These are phyloP conservation scores for Gastrodia elata DNA, from an alignment of 106 monocot species.

Conservation along the genomic window DNA sequence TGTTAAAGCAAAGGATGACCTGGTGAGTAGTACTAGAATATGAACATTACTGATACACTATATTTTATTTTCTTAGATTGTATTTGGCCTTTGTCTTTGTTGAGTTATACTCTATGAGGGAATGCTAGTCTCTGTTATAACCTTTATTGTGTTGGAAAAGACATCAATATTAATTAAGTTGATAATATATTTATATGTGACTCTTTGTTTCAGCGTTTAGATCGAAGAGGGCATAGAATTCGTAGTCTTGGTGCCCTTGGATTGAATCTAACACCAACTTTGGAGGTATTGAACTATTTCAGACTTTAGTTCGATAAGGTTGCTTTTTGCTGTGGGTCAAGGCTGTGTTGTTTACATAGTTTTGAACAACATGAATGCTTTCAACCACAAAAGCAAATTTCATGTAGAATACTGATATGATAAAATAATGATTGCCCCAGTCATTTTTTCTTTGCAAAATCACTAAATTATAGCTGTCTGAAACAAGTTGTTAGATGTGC, in stretches of 20 bases:
- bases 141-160: neutral
- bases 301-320: neutral
- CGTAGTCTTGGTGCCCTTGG: slow-evolving; percentile 50
- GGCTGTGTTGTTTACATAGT: neutral
- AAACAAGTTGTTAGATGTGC: too few species aligned
- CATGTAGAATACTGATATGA: neutral
- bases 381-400: neutral
- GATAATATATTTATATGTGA: slow-evolving; percentile 4
- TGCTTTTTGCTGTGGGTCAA: neutral
- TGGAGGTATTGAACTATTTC: slow-evolving; percentile 48
- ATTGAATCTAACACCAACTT: slow-evolving; percentile 68
- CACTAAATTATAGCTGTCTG: too few species aligned
- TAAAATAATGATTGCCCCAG: neutral
- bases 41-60: neutral
- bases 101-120: neutral
- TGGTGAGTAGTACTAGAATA: slow-evolving; percentile 36
- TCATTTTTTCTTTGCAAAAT: neutral
- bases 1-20: slow-evolving; percentile 65
- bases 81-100: neutral
- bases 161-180: neutral
- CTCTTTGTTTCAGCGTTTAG: slow-evolving; percentile 56
- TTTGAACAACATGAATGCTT: neutral
- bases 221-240: slow-evolving; percentile 83
- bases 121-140: neutral
- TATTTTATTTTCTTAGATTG: neutral